A percentile compares a stretch with the other conserved stretches of the same genome.
Evolutionary conservation across 2,329 filamentous ascomycete genomes (phyloP).

Genomic region (Epichloe sibirici): DNA sequence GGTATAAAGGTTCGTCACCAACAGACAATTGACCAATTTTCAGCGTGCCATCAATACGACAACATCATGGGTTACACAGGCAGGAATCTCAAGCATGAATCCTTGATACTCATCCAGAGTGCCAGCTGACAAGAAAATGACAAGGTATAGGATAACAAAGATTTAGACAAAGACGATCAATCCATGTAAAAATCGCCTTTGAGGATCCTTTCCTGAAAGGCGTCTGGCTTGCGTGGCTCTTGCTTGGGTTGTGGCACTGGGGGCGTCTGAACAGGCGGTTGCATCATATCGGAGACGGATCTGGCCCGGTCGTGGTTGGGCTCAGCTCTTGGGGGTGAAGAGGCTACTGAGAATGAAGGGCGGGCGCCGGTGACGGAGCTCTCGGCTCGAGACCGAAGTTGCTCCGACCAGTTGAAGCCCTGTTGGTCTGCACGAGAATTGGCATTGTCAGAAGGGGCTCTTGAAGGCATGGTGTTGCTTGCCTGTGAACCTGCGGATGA

Average conservation of each 20-base stretch:
- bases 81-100: not conserved
- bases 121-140: not conserved
- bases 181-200: constrained; percentile 99
- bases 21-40: not conserved
- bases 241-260: constrained; percentile 32
- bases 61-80: not conserved
- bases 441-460: constrained; percentile 53
- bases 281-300: constrained; percentile 54
- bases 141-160: not conserved
- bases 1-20: not conserved
- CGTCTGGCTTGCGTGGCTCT: constrained; percentile 65
- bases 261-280: constrained; percentile 39
- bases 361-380: constrained; percentile 52
- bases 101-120: not conserved
- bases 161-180: constrained; percentile 25
- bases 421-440: constrained; percentile 57
- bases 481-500: constrained; percentile 34
- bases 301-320: constrained; percentile 52
- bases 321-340: constrained; percentile 24
- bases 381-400: constrained; percentile 83
- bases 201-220: constrained; percentile 91
- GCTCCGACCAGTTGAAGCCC: constrained; percentile 95
- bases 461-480: constrained; percentile 45
- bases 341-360: constrained; percentile 46
- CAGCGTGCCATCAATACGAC: not conserved